Percentiles rank a stretch among this genome's conserved stretches.
Evolutionary conservation across 257 asterid species (phyloP).

Genomic region (Plantago elongata): DNA sequence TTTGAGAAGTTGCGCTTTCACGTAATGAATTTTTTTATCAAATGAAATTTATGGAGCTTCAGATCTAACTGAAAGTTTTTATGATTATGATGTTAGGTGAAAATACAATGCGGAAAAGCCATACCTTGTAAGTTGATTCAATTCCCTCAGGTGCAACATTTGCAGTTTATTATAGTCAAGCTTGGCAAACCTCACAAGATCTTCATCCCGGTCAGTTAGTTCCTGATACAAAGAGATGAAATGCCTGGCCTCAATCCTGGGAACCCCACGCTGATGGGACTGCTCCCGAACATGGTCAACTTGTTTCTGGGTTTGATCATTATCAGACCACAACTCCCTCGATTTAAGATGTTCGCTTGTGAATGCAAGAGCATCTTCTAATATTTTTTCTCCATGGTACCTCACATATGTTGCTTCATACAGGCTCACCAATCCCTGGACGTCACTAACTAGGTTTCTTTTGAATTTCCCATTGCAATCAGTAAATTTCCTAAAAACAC

Average conservation of each 20-base stretch:
- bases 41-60: no score
- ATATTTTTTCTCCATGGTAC: constrained; percentile 17
- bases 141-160: constrained; percentile 26
- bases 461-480: constrained; percentile 15
- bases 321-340: neutral
- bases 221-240: constrained; percentile 23
- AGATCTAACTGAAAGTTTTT: no score
- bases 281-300: constrained; percentile 20
- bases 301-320: constrained; percentile 4
- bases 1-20: no score
- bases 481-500: constrained; percentile 12
- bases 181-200: constrained; percentile 26
- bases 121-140: constrained; percentile 20
- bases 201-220: constrained; percentile 9
- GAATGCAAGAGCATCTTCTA: constrained; percentile 14
- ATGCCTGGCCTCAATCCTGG: constrained; percentile 25
- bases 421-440: constrained; percentile 19
- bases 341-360: constrained; percentile 8
- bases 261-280: constrained; percentile 17
- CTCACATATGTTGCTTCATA: constrained; percentile 24
- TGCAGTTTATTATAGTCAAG: constrained; percentile 28
- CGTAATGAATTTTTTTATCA: no score
- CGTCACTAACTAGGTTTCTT: neutral
- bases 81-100: no score
- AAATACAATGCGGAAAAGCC: neutral